Evolutionary conservation across 345 rosid genomes (phyloP), one percentile per base, ranked within the genome.

Genomic region (Rhizophora apiculata): DNA sequence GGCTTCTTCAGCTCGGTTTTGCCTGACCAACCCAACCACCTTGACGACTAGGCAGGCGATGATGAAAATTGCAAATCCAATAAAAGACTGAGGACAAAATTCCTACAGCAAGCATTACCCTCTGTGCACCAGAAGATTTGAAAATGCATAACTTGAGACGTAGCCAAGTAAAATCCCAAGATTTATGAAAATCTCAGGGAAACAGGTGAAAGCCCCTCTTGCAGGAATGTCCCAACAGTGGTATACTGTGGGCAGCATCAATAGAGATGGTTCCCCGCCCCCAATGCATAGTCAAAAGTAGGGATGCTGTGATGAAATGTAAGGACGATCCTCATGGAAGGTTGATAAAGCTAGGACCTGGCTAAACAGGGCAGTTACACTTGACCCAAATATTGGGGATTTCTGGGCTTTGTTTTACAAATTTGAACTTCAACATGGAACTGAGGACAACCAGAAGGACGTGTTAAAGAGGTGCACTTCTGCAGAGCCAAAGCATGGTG

Each of bases 21-120:
- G 86, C 97, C 90, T 59, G 21, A 88, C 93, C 76, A 93, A 24
- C 24, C 24, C 24, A 24, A 64, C 98, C 96, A 93, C 78, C 97
- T 83, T 0, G 97, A 96, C 16, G 97, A 93, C 75, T 93, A 96
- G 1, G 98, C 97, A 96, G 1, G 98, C 97, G 80, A 93, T 93
- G 52, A 93, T 65, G 46, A 86, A 93, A 24, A 93, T 83, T 13
- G 98, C 93, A 67, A 83, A 65, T 29, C 87, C 98, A 65, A 90
- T 85, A 72, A 90, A 90, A 85, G 30, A 87, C 68, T 0, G 97
- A 87, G n/a, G 98, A 97, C 63, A 90, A 74, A 70, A 86, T 86
- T 63, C 98, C 98, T 5, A 89, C 96, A 0, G 92, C 98, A 20
- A 93, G 92, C 98, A 93, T 93, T 54, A 93, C 72, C 76, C 97